A percentile compares a stretch with the other conserved stretches of the same genome.
phyloP scores from a whole-genome alignment of 2,329 filamentous ascomycete genomes.

The Pseudogymnoascus sp. region DNA sequence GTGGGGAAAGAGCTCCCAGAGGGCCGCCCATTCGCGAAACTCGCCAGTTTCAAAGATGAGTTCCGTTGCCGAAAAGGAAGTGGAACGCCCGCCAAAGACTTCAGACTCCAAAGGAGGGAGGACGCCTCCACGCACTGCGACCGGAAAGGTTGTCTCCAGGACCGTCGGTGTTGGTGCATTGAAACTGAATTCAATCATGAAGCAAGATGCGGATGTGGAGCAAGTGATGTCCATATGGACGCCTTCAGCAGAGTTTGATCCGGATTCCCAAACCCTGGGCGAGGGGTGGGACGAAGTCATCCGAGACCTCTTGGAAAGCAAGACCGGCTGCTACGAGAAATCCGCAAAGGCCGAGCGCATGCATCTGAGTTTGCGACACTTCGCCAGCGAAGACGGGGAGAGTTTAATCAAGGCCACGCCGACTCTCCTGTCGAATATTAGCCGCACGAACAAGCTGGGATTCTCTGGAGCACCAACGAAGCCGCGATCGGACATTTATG shows the following conservation, averaged over 20 bases:
- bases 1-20: conserved; percentile 55
- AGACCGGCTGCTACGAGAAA: conserved; percentile 65
- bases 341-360: conserved; percentile 66
- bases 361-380: conserved; percentile 70
- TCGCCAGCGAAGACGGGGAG: conserved; percentile 70
- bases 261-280: conserved; percentile 46
- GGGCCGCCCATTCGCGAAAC: conserved; percentile 46
- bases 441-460: conserved; percentile 78
- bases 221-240: conserved; percentile 73
- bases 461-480: conserved; percentile 89
- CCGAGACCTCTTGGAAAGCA: conserved; percentile 62
- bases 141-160: conserved; percentile 50
- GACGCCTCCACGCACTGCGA: conserved; percentile 43
- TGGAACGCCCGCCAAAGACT: background rate
- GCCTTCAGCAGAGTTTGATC: conserved; percentile 43
- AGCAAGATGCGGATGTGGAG: conserved; percentile 62
- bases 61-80: conserved; percentile 31
- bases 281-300: conserved; percentile 69
- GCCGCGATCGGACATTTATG: conserved; percentile 85
- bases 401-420: conserved; percentile 76
- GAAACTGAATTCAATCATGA: conserved; percentile 67
- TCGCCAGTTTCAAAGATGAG: conserved; percentile 41
- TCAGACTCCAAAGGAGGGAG: background rate
- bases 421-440: conserved; percentile 73
- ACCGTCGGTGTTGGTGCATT: conserved; percentile 71